Conservation (phyloP, 75 land plant genomes). For the Ceratopteris richardii region DNA sequence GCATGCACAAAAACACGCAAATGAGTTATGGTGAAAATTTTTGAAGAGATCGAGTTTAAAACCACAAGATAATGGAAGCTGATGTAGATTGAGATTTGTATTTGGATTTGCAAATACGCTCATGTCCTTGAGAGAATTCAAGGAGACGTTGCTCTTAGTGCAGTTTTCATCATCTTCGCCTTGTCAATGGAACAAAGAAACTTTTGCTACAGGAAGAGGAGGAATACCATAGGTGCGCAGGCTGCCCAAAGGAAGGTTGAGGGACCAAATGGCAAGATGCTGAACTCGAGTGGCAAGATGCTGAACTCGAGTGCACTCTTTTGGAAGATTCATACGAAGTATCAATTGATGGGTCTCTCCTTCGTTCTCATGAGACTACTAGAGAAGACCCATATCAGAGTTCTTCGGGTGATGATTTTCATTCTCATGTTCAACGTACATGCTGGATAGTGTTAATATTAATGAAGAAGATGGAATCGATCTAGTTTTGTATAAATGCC, state of each 20-base stretch:
- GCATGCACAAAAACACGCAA: no score
- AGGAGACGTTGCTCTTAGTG: conserved; percentile 6
- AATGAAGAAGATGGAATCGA: neutral
- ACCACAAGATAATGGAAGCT: no score
- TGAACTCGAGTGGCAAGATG: neutral
- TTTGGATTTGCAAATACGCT: no score
- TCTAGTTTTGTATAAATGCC: neutral
- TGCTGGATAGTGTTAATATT: no score
- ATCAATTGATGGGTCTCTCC: no score
- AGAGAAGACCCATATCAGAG: no score
- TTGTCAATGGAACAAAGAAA: neutral
- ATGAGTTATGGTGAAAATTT: no score
- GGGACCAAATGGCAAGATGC: neutral
- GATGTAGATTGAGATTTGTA: no score
- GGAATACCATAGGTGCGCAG: neutral
- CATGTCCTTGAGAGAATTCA: conserved; percentile 16
- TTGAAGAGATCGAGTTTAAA: no score
- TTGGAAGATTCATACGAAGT: neutral
- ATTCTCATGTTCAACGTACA: neutral
- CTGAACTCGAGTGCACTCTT: conserved; percentile 2
- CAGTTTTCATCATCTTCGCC: neutral
- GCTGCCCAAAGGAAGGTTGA: neutral
- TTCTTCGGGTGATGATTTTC: neutral
- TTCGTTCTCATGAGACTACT: no score
- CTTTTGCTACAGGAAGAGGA: neutral